Percentiles rank a stretch among this genome's conserved stretches.
phyloP scores from a whole-genome alignment of 2,329 filamentous ascomycete genomes.

The Colletotrichum sp. region DNA sequence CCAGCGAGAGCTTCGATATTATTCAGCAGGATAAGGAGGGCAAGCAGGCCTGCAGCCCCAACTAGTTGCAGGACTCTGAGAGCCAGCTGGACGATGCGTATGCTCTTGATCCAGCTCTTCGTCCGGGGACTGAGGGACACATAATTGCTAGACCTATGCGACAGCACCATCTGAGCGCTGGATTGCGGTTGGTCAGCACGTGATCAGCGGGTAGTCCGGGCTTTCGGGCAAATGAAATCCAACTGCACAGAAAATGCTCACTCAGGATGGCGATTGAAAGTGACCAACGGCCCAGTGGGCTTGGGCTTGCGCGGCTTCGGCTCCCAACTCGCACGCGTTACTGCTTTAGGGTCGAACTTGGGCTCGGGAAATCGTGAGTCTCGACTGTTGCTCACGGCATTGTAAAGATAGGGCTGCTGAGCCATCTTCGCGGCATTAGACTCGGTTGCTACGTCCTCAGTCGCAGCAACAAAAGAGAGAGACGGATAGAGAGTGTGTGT shows the following conservation, averaged over 20 bases:
- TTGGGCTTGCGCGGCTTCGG: conserved; percentile 67
- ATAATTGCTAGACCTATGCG: conserved; percentile 64
- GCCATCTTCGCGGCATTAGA: conserved; percentile 29
- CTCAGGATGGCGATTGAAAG: conserved; percentile 89
- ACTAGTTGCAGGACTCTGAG: conserved; percentile 72
- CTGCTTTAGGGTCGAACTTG: conserved; percentile 85
- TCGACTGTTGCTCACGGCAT: conserved; percentile 54
- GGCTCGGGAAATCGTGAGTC: conserved; percentile 59
- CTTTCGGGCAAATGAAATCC: neutral
- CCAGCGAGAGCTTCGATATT: conserved; percentile 67
- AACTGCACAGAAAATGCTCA: conserved; percentile 46
- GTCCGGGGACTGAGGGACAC: conserved; percentile 72
- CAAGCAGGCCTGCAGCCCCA: conserved; percentile 73
- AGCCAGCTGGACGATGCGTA: conserved; percentile 71
- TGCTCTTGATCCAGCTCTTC: conserved; percentile 73
- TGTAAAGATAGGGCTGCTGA: conserved; percentile 74
- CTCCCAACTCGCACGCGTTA: conserved; percentile 79
- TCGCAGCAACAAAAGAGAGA: neutral
- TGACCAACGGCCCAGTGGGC: conserved; percentile 76
- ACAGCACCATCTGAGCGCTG: conserved; percentile 67
- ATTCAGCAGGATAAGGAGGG: conserved; percentile 78
- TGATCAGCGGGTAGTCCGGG: neutral
- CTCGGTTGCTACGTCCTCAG: neutral
- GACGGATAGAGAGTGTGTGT: neutral
- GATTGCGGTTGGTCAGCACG: neutral